Evolutionary conservation across 176 grass and related monocot genomes (phyloP), one percentile per base, ranked within the genome.

Genomic region (Carex littledalei): DNA sequence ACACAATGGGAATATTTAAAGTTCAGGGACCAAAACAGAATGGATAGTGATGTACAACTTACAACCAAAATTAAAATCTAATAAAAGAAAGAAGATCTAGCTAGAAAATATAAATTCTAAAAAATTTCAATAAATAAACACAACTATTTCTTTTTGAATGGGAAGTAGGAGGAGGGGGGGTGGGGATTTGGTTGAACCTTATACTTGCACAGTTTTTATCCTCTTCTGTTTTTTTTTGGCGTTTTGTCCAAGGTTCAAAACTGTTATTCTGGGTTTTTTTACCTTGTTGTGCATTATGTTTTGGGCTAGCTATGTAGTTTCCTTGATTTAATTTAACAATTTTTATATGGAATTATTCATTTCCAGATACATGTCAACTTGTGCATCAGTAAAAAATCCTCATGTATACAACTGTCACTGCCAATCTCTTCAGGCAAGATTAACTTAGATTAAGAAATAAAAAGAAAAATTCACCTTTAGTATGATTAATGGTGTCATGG

Each of bases 401-500:
- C 67, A 43, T 10, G 34, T 70, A 70, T 43, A 41, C 16, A 41
- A n/a, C 21, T 65, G 63, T 13, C 24, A 29, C 17, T n/a, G 18
- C 58, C 58, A 17, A 20, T 60, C 58, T 26, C 5, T 26, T 64
- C 62, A 10, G 22, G 22, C 20, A 64, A 64, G 21, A 64, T 16
- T 78, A 78, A 50, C 13, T 24, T 18, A 55, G 56, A 78, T 11
- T 31, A 54, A 32, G 13, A 78, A 7, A 78, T 78, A 56, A 9
- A 9, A 78, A 78, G 50, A 2, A 56, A 55, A 56, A 12, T 24
- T 78, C 47, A 86, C 92, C 90, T 85, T 98, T 18, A 98, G 88
- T 31, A 94, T 67, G 74, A 98, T 90, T 1, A 88, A 59, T 32
- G 93, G 95, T 35, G 93, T 86, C 95, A 98, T 98, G 57, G 95